phyloP scores from a whole-genome alignment of 2,329 filamentous ascomycete genomes.

The Penicillium griseofulvum region DNA sequence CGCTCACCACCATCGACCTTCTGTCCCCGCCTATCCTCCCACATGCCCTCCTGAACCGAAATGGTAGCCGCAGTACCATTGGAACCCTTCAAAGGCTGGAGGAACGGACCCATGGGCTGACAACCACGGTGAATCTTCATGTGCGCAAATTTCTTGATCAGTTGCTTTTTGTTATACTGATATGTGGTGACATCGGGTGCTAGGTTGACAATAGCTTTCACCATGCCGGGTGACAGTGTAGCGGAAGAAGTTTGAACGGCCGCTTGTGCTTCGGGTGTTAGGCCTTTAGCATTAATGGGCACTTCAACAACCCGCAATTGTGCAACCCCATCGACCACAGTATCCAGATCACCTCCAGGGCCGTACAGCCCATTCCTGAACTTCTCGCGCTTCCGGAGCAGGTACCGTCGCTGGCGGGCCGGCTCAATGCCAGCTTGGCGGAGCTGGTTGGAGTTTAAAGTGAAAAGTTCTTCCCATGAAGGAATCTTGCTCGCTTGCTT shows the following conservation, averaged over 20 bases:
- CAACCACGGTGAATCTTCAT: constrained; percentile 67
- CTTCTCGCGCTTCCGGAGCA: constrained; percentile 82
- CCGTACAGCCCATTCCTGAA: constrained; percentile 77
- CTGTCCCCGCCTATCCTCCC: constrained; percentile 80
- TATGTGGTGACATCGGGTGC: constrained; percentile 55
- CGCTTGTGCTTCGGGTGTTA: constrained; percentile 25
- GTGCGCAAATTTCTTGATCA: constrained; percentile 57
- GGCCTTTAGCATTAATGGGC: constrained; percentile 37
- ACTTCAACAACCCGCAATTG: constrained; percentile 60
- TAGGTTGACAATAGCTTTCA: constrained; percentile 61
- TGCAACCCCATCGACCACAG: constrained; percentile 64
- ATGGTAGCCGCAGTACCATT: constrained; percentile 63
- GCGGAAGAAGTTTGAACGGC: constrained; percentile 47
- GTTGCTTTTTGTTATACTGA: constrained; percentile 45
- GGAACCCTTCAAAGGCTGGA: constrained; percentile 64
- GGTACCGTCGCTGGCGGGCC: constrained; percentile 74
- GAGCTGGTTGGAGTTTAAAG: constrained; percentile 72
- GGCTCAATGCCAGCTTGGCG: constrained; percentile 84
- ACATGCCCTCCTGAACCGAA: constrained; percentile 78
- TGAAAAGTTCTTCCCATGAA: constrained; percentile 88
- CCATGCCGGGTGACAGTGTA: constrained; percentile 54
- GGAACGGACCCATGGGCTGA: constrained; percentile 72
- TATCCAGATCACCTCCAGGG: constrained; percentile 74
- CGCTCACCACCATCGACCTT: constrained; percentile 98
- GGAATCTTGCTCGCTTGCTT: constrained; percentile 83